Percentiles rank a stretch among this genome's conserved stretches.
Conservation (phyloP, 2,329 filamentous ascomycete genomes). For the Trichoderma sp. region DNA sequence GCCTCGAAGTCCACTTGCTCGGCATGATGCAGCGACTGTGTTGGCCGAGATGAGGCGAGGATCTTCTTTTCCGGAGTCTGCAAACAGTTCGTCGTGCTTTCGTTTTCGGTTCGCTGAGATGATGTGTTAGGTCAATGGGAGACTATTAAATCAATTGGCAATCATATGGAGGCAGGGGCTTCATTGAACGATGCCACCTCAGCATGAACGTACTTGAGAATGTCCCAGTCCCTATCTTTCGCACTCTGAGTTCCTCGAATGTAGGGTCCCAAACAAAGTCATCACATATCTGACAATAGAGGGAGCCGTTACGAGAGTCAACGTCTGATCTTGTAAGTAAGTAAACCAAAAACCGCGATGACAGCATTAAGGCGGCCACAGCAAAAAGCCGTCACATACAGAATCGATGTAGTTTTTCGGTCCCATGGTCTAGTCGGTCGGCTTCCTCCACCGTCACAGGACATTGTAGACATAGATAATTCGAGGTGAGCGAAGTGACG, state of each 20-base stretch:
- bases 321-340: slow-evolving; percentile 60
- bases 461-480: slow-evolving; percentile 75
- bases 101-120: slow-evolving; percentile 65
- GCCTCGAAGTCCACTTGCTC: slow-evolving; percentile 84
- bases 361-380: neutral
- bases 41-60: slow-evolving; percentile 77
- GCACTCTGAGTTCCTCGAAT: slow-evolving; percentile 72
- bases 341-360: neutral
- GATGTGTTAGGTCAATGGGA: slow-evolving; percentile 15
- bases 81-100: slow-evolving; percentile 73
- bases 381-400: slow-evolving; percentile 54
- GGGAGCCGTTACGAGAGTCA: slow-evolving; percentile 72
- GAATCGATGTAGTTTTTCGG: slow-evolving; percentile 71
- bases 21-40: slow-evolving; percentile 78
- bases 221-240: slow-evolving; percentile 69
- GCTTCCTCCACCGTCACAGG: slow-evolving; percentile 68
- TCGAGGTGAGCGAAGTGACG: slow-evolving; percentile 66
- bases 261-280: slow-evolving; percentile 84
- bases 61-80: slow-evolving; percentile 69
- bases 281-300: slow-evolving; percentile 82
- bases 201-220: slow-evolving; percentile 60
- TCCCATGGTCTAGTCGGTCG: slow-evolving; percentile 68
- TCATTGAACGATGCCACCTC: neutral
- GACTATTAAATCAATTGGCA: neutral
- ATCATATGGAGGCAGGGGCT: neutral